Percentiles rank a stretch among this genome's conserved stretches.
These are phyloP conservation scores for Trifolium subterraneum DNA, from an alignment of 306 rosid genomes.

Conservation along the genomic window DNA sequence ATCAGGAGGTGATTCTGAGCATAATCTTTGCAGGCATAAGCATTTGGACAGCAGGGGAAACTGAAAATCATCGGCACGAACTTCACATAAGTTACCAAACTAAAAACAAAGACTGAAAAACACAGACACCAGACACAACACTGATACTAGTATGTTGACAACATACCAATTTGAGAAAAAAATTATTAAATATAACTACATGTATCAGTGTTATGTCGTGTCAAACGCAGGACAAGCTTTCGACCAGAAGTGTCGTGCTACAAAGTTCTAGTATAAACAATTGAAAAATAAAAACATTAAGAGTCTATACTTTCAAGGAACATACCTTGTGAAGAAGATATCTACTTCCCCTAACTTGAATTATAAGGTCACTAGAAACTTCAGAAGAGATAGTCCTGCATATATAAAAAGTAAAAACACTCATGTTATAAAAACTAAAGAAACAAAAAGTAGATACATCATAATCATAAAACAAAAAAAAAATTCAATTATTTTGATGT, in stretches of 20 bases:
- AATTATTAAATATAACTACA: not conserved
- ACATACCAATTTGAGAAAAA: not conserved
- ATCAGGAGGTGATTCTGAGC: constrained; percentile 78
- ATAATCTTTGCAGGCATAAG: constrained; percentile 72
- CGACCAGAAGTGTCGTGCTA: not conserved
- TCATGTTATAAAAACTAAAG: not conserved
- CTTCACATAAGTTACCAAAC: constrained; percentile 28
- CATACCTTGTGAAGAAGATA: constrained; percentile 95
- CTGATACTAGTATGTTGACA: not conserved
- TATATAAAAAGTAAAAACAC: constrained; percentile 10
- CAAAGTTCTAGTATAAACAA: not conserved
- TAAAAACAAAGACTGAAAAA: not conserved
- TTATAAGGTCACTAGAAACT: constrained; percentile 89
- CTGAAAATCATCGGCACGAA: constrained; percentile 58
- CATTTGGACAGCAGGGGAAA: constrained; percentile 96
- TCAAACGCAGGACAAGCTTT: not conserved
- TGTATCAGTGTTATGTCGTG: not conserved
- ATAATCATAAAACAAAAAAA: constrained; percentile 23
- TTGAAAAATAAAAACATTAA: not conserved
- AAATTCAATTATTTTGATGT: not conserved
- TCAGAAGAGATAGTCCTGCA: constrained; percentile 95
- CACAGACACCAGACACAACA: not conserved
- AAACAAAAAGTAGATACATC: constrained; percentile 3
- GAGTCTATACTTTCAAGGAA: not conserved
- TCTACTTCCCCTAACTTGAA: constrained; percentile 89